Evolutionary conservation across 2,329 filamentous ascomycete genomes (phyloP), one percentile per base, ranked within the genome.

Genomic region (Trichoderma gracile): DNA sequence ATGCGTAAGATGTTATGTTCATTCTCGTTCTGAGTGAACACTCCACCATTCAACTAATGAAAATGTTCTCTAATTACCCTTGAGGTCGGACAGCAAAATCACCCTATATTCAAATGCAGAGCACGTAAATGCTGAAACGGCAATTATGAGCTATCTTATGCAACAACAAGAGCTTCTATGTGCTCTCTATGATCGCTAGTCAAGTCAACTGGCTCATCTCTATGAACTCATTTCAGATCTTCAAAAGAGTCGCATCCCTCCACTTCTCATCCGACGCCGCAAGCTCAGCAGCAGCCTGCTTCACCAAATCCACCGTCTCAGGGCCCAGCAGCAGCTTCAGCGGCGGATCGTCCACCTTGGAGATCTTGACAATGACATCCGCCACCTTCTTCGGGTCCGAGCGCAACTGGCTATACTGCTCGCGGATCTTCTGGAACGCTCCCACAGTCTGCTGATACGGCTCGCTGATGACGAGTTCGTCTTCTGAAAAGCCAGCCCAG

Each of bases 371-470:
- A 7, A 76, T 72, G 23, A 71, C 69, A 7, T 65, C 66, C 0
- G 75, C 73, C 14, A 77, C 66, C 21, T 73, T 71, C 1, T 67
- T 67, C 0, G 70, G 71, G 0, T 68, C 66, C 1, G 65, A 62
- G 6, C 58, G 46, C n/a, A 58, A 46, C n/a, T 57, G 19, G 5
- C 49, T 50, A 52, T 67, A 49, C 12, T 67, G 50, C 8, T 66
- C 53, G 6, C 50, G 46, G 5, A 64, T 4, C n/a, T 52, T 65
- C n/a, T 50, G 8, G 58, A 71, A 70, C 14, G 38, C 58, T 0
- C 80, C 74, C 70, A 82, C 72, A 0, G 71, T 77, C 47, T 69
- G 63, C 57, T 72, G 46, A 27, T 79, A 79, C 0, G 74, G 74
- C 61, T 78, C 74, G 57, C 70, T 76, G 19, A 78, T 64, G 2